Percentiles rank a stretch among this genome's conserved stretches.
These are phyloP conservation scores for Cylindricascospora bacillispora DNA, from an alignment of 1,139 yeast species.

Conservation along the genomic window DNA sequence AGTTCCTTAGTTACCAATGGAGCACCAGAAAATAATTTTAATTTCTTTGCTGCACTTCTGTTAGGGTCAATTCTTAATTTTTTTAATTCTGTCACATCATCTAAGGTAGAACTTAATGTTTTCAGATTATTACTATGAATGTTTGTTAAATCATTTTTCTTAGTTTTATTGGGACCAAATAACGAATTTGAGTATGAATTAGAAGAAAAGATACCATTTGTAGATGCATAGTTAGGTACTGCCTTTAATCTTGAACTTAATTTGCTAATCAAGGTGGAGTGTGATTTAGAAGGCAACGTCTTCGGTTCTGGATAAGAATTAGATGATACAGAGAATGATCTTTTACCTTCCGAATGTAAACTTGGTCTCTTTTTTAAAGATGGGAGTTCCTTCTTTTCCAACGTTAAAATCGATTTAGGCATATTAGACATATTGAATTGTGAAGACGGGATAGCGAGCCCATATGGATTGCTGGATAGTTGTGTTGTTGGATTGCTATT, in stretches of 20 bases:
- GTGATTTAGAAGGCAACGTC: constrained; percentile 8
- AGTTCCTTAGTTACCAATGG: constrained; percentile 22
- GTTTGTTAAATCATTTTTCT: not conserved
- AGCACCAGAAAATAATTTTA: constrained; percentile 26
- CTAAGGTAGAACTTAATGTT: constrained; percentile 1
- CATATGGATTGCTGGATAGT: constrained; percentile 20
- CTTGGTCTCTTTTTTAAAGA: not conserved
- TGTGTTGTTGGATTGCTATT: too few relatives aligned
- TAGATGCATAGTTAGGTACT: constrained; percentile 17
- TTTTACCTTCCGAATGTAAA: too few relatives aligned
- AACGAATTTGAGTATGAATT: constrained; percentile 16
- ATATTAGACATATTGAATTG: constrained; percentile 21
- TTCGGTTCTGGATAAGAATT: constrained; percentile 5
- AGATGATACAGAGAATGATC: constrained; percentile 1
- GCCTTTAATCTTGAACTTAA: constrained; percentile 25
- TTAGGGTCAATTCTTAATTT: constrained; percentile 29
- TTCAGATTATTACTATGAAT: not conserved
- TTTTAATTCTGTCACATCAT: constrained; percentile 16
- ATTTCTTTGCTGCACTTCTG: constrained; percentile 29
- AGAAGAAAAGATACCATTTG: constrained; percentile 29
- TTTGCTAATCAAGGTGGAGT: constrained; percentile 26
- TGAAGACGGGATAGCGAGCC: constrained; percentile 17
- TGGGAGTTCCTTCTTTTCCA: not conserved
- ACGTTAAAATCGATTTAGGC: constrained; percentile 28
- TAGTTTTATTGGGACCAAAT: constrained; percentile 6